phyloP scores from a whole-genome alignment of 1,139 yeast species.

The Candida buenavistaensis region DNA sequence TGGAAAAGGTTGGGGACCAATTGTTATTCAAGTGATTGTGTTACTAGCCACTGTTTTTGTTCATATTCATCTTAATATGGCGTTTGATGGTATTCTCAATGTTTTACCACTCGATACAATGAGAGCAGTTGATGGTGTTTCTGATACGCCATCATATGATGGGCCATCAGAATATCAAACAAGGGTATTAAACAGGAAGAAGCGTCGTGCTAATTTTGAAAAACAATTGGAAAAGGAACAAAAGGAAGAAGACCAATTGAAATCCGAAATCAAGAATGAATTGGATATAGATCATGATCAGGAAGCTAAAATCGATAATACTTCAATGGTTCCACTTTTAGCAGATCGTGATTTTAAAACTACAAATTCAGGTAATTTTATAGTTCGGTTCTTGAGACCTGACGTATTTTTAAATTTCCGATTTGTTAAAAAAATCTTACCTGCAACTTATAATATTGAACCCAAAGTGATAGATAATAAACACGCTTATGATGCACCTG shows the following conservation, averaged over 20 bases:
- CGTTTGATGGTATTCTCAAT: slow-evolving; percentile 62
- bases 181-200: slow-evolving; percentile 29
- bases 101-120: slow-evolving; percentile 67
- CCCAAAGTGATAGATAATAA: slow-evolving; percentile 31
- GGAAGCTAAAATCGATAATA: slow-evolving; percentile 9
- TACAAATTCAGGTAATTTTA: slow-evolving; percentile 26
- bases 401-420: slow-evolving; percentile 61
- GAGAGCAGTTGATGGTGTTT: slow-evolving; percentile 68
- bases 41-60: slow-evolving; percentile 63
- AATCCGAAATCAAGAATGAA: slow-evolving; percentile 20
- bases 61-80: slow-evolving; percentile 59
- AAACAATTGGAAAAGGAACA: slow-evolving; percentile 19
- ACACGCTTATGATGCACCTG: slow-evolving; percentile 68
- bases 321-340: slow-evolving; percentile 40
- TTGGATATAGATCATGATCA: slow-evolving; percentile 21
- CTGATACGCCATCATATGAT: slow-evolving; percentile 57
- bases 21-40: slow-evolving; percentile 70
- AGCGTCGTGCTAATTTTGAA: slow-evolving; percentile 12
- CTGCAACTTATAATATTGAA: slow-evolving; percentile 43
- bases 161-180: slow-evolving; percentile 37
- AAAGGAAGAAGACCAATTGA: slow-evolving; percentile 16
- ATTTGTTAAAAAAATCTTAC: slow-evolving; percentile 54
- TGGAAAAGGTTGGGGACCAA: slow-evolving; percentile 95
- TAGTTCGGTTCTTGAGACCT: slow-evolving; percentile 60
- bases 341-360: slow-evolving; percentile 54